These are phyloP conservation scores for Cylindrotheca closterium DNA, from an alignment of 108 stramenopile genomes.

Conservation along the genomic window DNA sequence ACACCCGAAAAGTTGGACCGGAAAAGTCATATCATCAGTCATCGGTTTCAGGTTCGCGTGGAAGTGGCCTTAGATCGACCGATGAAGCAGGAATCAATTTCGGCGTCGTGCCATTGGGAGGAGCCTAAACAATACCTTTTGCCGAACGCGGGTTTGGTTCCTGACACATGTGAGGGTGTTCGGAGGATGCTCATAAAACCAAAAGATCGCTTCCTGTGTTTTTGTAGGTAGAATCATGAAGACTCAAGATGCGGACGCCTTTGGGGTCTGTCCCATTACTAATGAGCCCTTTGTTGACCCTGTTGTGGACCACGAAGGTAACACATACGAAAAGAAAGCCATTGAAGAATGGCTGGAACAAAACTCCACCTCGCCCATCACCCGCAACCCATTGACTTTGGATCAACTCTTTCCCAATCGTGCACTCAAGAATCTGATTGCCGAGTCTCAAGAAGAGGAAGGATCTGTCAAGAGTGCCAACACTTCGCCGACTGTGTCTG, in stretches of 20 bases:
- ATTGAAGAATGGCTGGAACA: slow-evolving; percentile 23
- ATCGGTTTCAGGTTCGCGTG: too few species aligned
- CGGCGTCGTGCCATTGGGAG: too few species aligned
- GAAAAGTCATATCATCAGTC: too few species aligned
- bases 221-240: too few species aligned
- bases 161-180: too few species aligned
- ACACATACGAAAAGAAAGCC: slow-evolving; percentile 28
- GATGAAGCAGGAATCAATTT: too few species aligned
- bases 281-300: slow-evolving; percentile 16
- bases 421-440: slow-evolving; percentile 13
- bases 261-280: slow-evolving; percentile 26
- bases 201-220: too few species aligned
- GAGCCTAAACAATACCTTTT: too few species aligned
- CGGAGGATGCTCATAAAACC: not conserved
- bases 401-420: slow-evolving; percentile 17
- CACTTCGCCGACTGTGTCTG: not conserved
- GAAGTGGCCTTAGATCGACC: too few species aligned
- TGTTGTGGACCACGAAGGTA: slow-evolving; percentile 26
- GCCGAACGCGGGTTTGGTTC: not conserved
- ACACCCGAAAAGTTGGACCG: too few species aligned
- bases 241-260: not conserved
- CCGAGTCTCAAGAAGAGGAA: not conserved
- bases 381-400: not conserved
- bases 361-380: slow-evolving; percentile 14
- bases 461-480: not conserved